These are phyloP conservation scores for Protomyces inundatus DNA, from an alignment of 1,139 yeast genomes.

Conservation along the genomic window DNA sequence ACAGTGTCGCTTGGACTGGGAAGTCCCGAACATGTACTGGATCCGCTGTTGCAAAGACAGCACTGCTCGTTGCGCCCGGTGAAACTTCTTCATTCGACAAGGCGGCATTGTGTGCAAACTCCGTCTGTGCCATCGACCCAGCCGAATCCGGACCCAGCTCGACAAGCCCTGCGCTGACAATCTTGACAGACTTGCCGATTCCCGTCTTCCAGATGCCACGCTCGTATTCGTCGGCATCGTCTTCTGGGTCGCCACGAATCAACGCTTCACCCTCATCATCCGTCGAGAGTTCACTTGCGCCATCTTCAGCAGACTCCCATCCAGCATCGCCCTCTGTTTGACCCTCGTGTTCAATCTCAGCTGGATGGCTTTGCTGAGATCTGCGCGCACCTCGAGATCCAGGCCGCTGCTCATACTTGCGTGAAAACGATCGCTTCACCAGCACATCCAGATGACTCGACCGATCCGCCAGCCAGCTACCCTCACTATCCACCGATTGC, in stretches of 20 bases:
- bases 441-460: conserved; percentile 3
- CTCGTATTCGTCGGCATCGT: conserved; percentile 18
- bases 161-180: background rate
- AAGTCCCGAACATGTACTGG: background rate
- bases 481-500: conserved; percentile 14
- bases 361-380: too few relatives aligned
- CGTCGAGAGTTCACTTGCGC: background rate
- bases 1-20: too few relatives aligned
- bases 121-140: too few relatives aligned
- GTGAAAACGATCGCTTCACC: conserved; percentile 15
- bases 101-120: background rate
- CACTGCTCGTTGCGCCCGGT: background rate
- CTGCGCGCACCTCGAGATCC: background rate
- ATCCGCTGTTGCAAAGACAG: background rate
- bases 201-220: conserved; percentile 23
- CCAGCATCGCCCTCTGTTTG: background rate
- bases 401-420: conserved; percentile 3
- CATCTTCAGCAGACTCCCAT: background rate
- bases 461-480: conserved; percentile 7
- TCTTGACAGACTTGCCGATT: conserved; percentile 14
- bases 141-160: background rate
- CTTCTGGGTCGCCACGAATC: background rate
- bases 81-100: background rate
- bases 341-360: background rate
- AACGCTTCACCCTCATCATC: conserved; percentile 2